Evolutionary conservation across 2,329 filamentous ascomycete genomes (phyloP), one percentile per base, ranked within the genome.

Genomic region (Aureobasidium sp.): DNA sequence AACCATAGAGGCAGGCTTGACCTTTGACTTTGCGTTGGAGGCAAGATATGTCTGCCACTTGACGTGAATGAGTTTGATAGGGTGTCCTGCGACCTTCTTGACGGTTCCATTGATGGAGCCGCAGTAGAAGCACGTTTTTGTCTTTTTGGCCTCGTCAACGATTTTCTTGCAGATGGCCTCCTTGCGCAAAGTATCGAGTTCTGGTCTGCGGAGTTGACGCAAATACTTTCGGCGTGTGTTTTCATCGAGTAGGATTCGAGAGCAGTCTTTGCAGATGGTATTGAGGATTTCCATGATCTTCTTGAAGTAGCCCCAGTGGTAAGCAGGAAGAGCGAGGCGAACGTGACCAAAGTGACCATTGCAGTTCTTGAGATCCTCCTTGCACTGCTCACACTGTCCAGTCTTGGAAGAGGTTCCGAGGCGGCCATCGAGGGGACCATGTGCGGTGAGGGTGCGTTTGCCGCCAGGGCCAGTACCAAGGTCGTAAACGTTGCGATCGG

Each of bases 261-360:
- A 90, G 73, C 94, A 99, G 71, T 92, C 79, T 73, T 96, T 99
- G 86, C 94, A 99, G 67, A 99, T 95, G 71, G 94, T 89, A 73
- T 97, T 92, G 27, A 99, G 81, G 62, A 96, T 92, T 48, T 87
- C 87, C 72, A 96, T 93, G 66, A 94, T 91, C 73, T 95, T 92
- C 73, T 92, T 94, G 69, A 99, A 84, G 73, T 97, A 99, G 41
- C 94, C 94, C 67, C 97, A 92, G 72, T 99, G 94, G 71, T 97
- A 97, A 47, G 89, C 91, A 4, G 94, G 94, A 57, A 99, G 80
- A 1, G 93, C 90, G 15, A 99, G 84, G 70, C 90, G 87, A 69
- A 99, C 89, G 75, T 97, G 88, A 51, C 94, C 94, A 71, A 97
- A 99, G 75, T 99, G 94, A 13, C 94, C 94, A 68, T 91, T 94